Percentiles rank a stretch among this genome's conserved stretches.
phyloP scores from a whole-genome alignment of 2,329 filamentous ascomycete genomes.

The Gliomastix tumulicola region DNA sequence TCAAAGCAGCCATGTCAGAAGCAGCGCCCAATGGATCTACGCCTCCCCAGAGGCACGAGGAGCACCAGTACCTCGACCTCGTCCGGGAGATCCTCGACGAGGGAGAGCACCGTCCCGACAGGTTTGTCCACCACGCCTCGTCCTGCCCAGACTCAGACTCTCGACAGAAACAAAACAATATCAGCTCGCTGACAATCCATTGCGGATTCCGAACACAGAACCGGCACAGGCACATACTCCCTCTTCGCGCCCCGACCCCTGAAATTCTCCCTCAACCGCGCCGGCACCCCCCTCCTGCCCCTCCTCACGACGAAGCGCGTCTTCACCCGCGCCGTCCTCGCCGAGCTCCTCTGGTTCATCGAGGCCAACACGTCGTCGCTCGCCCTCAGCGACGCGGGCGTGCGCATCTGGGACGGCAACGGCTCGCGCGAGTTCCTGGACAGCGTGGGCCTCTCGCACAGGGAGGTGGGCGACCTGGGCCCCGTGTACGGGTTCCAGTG shows the following conservation, averaged over 20 bases:
- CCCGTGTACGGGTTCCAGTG: conserved; percentile 99
- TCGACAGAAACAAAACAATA: no score
- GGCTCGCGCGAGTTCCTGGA: conserved; percentile 88
- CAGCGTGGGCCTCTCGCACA: conserved; percentile 70
- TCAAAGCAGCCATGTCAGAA: conserved; percentile 2
- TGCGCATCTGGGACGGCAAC: conserved; percentile 99
- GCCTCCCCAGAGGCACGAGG: conserved; percentile 55
- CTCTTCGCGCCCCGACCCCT: conserved; percentile 83
- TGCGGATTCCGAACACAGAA: no score
- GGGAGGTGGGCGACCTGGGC: conserved; percentile 82
- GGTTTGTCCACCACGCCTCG: conserved; percentile 45
- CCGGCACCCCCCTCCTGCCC: conserved; percentile 63
- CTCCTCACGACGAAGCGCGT: conserved; percentile 97
- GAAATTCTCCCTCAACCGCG: conserved; percentile 71
- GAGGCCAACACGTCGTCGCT: conserved; percentile 74
- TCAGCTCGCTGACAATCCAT: background rate
- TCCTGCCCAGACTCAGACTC: no score
- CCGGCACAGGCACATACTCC: conserved; percentile 86
- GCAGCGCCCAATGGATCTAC: conserved; percentile 3
- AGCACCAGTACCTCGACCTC: conserved; percentile 88
- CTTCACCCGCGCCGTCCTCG: conserved; percentile 82
- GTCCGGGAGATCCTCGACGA: conserved; percentile 75
- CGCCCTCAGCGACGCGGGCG: conserved; percentile 67
- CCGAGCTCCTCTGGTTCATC: conserved; percentile 95
- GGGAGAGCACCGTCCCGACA: conserved; percentile 85